Evolutionary conservation across 805 yeast species (phyloP), one percentile per base, ranked within the genome.

Genomic region (Teunomyces tritomae): DNA sequence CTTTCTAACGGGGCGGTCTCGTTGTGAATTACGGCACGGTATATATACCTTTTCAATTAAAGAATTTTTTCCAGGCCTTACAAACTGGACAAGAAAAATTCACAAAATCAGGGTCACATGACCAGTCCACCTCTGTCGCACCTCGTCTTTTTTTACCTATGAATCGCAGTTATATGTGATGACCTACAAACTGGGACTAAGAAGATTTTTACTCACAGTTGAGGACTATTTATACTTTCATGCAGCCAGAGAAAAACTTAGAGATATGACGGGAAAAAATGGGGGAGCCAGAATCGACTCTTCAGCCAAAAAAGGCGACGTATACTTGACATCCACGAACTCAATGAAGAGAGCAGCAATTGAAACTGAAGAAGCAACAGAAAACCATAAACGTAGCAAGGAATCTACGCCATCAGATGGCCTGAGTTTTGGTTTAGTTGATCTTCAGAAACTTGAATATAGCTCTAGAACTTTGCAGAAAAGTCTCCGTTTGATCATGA

Each of bases 391-490:
- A 13, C 20, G 29, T n/a, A 37, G 29, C 29, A 37, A 37, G 11
- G 16, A 10, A 2, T 37, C 40, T 28, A 37, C 14, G 8, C 29
- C 40, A 8, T 4, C 9, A 10, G 40, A 11, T 2, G 29, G 16
- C 11, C 40, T n/a, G 27, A 11, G 11, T 10, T 37, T 48, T 29
- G 51, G 47, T n/a, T 28, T 40, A 13, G 68, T 70, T 1, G 76
- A 72, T 43, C 59, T 71, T 16, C 69, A 68, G 49, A 71, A 65
- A 49, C 50, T 69, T 20, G 77, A 73, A 54, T 70, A 73, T 50
- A 62, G 71, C 35, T 65, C 74, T 9, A 60, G 73, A 35, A 55
- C 62, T 24, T 52, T 62, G n/a, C 56, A 55, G 36, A 55, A 55
- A 35, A 49, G 47, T 33, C 48, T 55, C 14, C 34, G 49, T 9